These are phyloP conservation scores for Sideroxylon spinosum DNA, from an alignment of 179 eudicot species.

Conservation along the genomic window DNA sequence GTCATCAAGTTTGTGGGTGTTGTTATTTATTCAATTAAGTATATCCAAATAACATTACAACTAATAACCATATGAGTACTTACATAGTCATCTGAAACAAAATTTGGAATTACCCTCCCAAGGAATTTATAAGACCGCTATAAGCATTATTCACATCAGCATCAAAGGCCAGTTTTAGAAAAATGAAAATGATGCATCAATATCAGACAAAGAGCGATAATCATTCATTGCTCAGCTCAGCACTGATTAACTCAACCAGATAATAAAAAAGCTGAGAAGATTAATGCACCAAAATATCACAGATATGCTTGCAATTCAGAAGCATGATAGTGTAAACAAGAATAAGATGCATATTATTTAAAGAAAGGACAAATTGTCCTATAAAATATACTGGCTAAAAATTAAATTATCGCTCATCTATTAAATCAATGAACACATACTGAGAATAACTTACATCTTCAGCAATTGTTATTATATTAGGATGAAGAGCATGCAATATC, in stretches of 20 bases:
- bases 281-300: background rate
- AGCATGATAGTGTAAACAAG: background rate
- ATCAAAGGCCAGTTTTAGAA: background rate
- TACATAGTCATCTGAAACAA: background rate
- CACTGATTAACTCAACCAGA: background rate
- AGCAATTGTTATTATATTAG: constrained; percentile 83
- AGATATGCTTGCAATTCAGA: background rate
- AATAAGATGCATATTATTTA: background rate
- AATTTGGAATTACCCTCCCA: background rate
- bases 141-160: background rate
- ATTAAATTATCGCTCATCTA: background rate
- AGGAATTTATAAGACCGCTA: background rate
- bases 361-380: background rate
- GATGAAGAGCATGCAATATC: constrained; percentile 81
- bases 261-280: background rate
- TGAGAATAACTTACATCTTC: constrained; percentile 73
- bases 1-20: background rate
- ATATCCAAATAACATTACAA: background rate
- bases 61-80: too few relatives aligned
- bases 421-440: background rate
- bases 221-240: background rate
- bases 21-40: background rate
- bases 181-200: background rate
- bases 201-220: background rate
- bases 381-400: background rate